Percentiles rank a stretch among this genome's conserved stretches.
Conservation (phyloP, 306 rosid species). For the Sicyos edulis region DNA sequence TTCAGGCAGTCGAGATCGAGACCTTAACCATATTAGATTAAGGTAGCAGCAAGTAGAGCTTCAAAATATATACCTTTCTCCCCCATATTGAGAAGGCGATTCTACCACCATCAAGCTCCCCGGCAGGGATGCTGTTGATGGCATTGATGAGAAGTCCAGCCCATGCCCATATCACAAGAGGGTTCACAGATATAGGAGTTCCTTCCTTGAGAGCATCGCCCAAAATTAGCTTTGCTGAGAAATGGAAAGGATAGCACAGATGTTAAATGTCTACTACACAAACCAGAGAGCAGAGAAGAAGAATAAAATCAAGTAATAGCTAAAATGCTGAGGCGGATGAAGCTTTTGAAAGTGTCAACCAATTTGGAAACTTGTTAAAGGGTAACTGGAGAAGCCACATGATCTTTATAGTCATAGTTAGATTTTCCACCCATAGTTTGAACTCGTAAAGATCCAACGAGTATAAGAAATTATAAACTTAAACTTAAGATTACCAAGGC, state of each 20-base stretch:
- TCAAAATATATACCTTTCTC: conserved; percentile 66
- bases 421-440: not conserved
- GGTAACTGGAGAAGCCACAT: conserved; percentile 14
- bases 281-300: not conserved
- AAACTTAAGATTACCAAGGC: conserved; percentile 54
- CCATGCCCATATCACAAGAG: conserved; percentile 98
- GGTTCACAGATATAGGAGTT: conserved; percentile 78
- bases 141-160: conserved; percentile 98
- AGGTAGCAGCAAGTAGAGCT: conserved; percentile 12
- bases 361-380: not conserved
- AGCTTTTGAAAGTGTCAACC: not conserved
- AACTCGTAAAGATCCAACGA: not conserved
- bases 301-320: not conserved
- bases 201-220: conserved; percentile 84
- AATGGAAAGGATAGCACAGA: conserved; percentile 21
- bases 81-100: conserved; percentile 89
- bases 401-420: not conserved
- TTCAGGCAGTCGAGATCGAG: not conserved
- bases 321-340: not conserved
- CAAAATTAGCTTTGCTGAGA: conserved; percentile 77
- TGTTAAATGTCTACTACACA: not conserved
- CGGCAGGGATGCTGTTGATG: conserved; percentile 95
- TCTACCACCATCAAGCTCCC: conserved; percentile 97
- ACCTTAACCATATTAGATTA: not conserved
- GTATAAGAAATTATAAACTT: conserved; percentile 11